Percentiles rank a stretch among this genome's conserved stretches.
Evolutionary conservation across 2,329 filamentous ascomycete genomes (phyloP).

Genomic region (Tolypocladium capitatum): DNA sequence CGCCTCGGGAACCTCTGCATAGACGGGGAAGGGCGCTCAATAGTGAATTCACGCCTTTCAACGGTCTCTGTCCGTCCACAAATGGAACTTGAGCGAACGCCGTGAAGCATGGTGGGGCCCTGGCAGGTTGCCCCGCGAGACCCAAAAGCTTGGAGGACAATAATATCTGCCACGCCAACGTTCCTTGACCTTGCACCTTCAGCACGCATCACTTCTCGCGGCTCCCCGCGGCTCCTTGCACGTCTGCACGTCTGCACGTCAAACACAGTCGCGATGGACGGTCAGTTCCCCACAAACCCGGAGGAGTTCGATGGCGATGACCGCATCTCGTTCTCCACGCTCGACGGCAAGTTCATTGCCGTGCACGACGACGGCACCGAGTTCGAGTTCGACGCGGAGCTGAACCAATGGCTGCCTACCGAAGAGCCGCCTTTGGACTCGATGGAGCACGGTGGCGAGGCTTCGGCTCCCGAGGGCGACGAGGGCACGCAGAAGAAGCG

Average conservation of each 20-base stretch:
- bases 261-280: constrained; percentile 15
- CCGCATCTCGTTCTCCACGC: constrained; percentile 75
- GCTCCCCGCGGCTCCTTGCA: no score
- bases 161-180: no score
- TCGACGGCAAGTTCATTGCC: constrained; percentile 69
- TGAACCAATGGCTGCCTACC: constrained; percentile 63
- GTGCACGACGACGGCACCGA: constrained; percentile 76
- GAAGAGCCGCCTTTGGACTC: constrained; percentile 31
- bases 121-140: background rate
- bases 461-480: constrained; percentile 10
- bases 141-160: background rate
- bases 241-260: background rate
- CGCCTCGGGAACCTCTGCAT: background rate
- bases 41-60: no score
- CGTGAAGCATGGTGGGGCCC: background rate
- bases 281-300: constrained; percentile 43
- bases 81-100: no score
- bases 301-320: constrained; percentile 63
- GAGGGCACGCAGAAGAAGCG: constrained; percentile 23
- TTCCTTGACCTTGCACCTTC: background rate
- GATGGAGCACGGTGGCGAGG: constrained; percentile 19
- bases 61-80: background rate
- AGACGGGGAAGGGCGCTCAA: background rate
- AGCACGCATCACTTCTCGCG: background rate
- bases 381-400: constrained; percentile 63